A percentile compares a stretch with the other conserved stretches of the same genome.
Conservation (phyloP, 2,329 filamentous ascomycete species). For the Pyrenophora tritici-repentis region DNA sequence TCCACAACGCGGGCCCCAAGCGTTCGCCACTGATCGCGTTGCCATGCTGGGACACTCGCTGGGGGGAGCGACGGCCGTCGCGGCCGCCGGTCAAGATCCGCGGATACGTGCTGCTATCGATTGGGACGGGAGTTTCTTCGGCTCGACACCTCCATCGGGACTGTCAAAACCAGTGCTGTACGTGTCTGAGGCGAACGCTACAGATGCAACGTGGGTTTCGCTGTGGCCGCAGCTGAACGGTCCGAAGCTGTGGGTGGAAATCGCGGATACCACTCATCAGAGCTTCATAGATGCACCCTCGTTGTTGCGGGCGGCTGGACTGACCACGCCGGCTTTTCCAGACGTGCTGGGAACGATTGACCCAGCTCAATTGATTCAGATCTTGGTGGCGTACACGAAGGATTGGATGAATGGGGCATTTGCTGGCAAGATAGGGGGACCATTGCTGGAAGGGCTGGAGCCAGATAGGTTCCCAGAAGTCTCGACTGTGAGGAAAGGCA, state of each 20-base stretch:
- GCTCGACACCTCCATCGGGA: slow-evolving; percentile 18
- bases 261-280: slow-evolving; percentile 25
- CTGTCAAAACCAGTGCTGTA: slow-evolving; percentile 28
- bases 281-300: slow-evolving; percentile 9
- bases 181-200: slow-evolving; percentile 13
- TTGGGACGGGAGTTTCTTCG: slow-evolving; percentile 27
- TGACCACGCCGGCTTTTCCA: not conserved
- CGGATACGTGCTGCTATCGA: slow-evolving; percentile 19
- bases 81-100: slow-evolving; percentile 19
- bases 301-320: not conserved
- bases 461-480: slow-evolving; percentile 27
- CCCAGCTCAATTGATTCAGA: slow-evolving; percentile 2
- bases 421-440: slow-evolving; percentile 18
- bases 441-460: slow-evolving; percentile 22
- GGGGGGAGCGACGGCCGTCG: slow-evolving; percentile 24
- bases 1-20: slow-evolving; percentile 13
- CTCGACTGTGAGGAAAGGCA: slow-evolving; percentile 15
- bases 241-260: slow-evolving; percentile 29
- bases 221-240: slow-evolving; percentile 26
- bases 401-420: slow-evolving; percentile 26
- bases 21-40: slow-evolving; percentile 21
- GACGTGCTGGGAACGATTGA: not conserved
- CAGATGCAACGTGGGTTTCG: slow-evolving; percentile 14
- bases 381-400: slow-evolving; percentile 20
- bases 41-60: slow-evolving; percentile 28